Conservation (phyloP, 1,139 yeast species). For the Hemisphaericaspora xylofermentans region DNA sequence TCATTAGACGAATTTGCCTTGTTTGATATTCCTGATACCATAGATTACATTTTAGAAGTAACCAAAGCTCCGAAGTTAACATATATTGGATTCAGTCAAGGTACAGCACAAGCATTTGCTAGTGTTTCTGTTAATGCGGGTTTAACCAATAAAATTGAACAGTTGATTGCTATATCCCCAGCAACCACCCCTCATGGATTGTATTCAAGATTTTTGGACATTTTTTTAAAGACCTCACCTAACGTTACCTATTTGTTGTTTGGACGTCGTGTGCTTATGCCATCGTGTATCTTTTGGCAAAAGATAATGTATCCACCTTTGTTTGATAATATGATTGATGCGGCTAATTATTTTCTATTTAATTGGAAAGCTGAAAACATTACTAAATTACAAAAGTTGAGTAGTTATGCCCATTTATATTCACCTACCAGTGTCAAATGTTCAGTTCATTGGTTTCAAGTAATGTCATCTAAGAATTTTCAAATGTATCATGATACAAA, state of each 20-base stretch:
- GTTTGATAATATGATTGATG: conserved; percentile 70
- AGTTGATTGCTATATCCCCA: conserved; percentile 82
- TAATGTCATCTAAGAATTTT: conserved; percentile 73
- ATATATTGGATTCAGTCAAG: conserved; percentile 87
- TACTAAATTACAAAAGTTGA: conserved; percentile 65
- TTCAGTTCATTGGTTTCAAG: conserved; percentile 96
- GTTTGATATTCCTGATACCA: conserved; percentile 46
- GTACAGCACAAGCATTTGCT: conserved; percentile 90
- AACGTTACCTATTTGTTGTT: conserved; percentile 69
- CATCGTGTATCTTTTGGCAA: conserved; percentile 82
- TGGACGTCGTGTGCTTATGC: conserved; percentile 70
- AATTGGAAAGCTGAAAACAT: conserved; percentile 79
- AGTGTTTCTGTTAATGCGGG: conserved; percentile 68
- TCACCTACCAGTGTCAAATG: conserved; percentile 89
- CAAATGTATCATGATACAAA: conserved; percentile 79
- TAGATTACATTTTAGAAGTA: conserved; percentile 34
- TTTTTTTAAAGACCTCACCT: conserved; percentile 78
- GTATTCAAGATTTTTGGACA: conserved; percentile 71
- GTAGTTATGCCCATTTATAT: conserved; percentile 80
- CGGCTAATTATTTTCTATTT: conserved; percentile 64
- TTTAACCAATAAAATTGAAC: conserved; percentile 65
- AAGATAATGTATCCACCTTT: conserved; percentile 80
- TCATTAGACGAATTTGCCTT: conserved; percentile 49
- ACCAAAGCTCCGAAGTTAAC: conserved; percentile 42
- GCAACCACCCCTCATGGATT: conserved; percentile 93